Base-by-base conservation (phyloP, 306 rosid species). In the Arachis hypogaea region DNA sequence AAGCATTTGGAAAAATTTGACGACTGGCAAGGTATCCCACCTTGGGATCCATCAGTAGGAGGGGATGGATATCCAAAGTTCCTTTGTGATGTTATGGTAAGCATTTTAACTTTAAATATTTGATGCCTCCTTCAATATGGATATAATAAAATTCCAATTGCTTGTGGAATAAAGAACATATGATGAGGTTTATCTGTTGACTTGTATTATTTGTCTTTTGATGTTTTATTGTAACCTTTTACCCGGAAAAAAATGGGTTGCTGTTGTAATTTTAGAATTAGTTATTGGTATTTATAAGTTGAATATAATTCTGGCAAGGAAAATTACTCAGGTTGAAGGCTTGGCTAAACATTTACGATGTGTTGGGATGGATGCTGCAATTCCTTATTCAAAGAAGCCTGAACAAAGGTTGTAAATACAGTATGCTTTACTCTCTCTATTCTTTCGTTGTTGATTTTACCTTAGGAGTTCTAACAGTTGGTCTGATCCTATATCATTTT, bases 271-370 rank as follows among this genome's bases (percentile, higher is more conserved):
- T 76, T 82, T 40, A 44, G 33, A 64, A 66, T 60, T 57, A 67
- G 63, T 78, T 10, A 28, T 55, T 67, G 38, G 33, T 58, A 41
- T 78, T 69, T 59, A 11, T 70, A 46, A 62, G 29, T 69, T 47
- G 11, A 52, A 79, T 18, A 69, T 74, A 49, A 71, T 55, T 73
- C 82, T 79, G 82, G 65, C 73, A 64, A 38, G 59, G 44, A 62
- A 49, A 49, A 80, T 72, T 77, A 67, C 78, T 80, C 88, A 93
- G 97, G 94, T 91, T 70, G 97, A 89, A 88, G 97, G 98, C 75
- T 85, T 93, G 82, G 98, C 97, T 66, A 93, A 93, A 86, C 96
- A 93, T 85, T 82, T 93, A 84, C 85, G 97, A 9, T 93, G 97
- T 70, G 96, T 89, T 67, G 97, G 98, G 80, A 77, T 93, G 54